Base-by-base conservation (phyloP, 2,329 filamentous ascomycete genomes). In the Phialocephala sp. region DNA sequence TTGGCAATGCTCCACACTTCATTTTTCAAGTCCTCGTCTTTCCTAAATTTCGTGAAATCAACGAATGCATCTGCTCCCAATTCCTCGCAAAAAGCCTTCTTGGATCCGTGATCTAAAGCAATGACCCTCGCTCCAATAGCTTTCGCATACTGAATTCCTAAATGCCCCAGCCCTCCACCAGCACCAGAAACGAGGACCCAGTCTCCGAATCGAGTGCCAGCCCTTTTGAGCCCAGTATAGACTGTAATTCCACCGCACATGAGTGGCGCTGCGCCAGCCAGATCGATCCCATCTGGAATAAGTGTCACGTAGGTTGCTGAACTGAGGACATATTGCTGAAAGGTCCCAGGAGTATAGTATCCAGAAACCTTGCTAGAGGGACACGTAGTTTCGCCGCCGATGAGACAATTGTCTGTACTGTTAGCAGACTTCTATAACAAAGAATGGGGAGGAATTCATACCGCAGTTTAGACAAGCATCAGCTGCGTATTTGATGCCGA, bases 171-270 rank as follows among this genome's bases (percentile, higher is more conserved):
- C 2, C 87, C 87, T 59, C 86, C 86, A 35, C 87, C 86, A 0
- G 85, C 85, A 22, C 84, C 84, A 36, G 81, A 78, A 54, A 91
- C 83, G 0, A 87, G 83, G 1, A 90, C 60, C 62, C 68, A 67
- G 45, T 71, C 57, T 8, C 66, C 67, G 43, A 22, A 27, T n/a
- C 82, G 79, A 2, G 85, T 85, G 24, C 81, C 80, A 64, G 82
- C 82, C 69, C 88, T 87, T 62, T 84, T 83, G 18, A 91, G 80
- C 4, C 86, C 88, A 0, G 83, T 77, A 77, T 89, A 90, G 12
- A 86, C 84, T 0, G 88, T 90, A 12, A 90, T 81, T n/a, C 88
- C 88, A 12, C 86, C 87, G 74, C 88, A 90, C 66, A 89, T 65
- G 15, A 65, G 43, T 0, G 87, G 88, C 0, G 88, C 88, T 0